Percentiles rank a stretch among this genome's conserved stretches.
These are phyloP conservation scores for Saccharomyces hybrid DNA, from an alignment of 1,139 yeast genomes.

Conservation along the genomic window DNA sequence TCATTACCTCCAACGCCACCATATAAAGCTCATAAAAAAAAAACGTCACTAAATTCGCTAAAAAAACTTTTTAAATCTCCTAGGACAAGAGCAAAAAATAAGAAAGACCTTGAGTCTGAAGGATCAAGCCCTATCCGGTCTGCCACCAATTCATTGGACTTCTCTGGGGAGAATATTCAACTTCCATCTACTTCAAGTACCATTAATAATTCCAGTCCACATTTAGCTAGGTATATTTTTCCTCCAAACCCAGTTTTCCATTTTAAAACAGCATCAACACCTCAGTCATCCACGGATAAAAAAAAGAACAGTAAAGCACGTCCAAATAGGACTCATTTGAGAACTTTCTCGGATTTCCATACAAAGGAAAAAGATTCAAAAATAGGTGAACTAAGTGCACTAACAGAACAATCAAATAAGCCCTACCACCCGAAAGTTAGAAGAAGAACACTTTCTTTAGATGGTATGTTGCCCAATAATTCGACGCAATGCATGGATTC, in stretches of 20 bases:
- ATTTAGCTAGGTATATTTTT: slow-evolving; percentile 8
- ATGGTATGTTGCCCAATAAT: background rate
- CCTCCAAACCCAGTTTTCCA: slow-evolving; percentile 12
- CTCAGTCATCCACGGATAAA: background rate
- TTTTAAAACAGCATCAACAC: slow-evolving; percentile 1
- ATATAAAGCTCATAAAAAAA: slow-evolving; percentile 24
- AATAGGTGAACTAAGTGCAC: background rate
- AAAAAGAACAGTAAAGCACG: slow-evolving; percentile 1
- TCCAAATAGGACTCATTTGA: slow-evolving; percentile 7
- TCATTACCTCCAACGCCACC: slow-evolving; percentile 10
- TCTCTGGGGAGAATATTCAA: slow-evolving; percentile 2
- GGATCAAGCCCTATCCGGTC: background rate
- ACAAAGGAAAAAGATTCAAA: background rate
- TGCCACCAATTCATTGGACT: background rate
- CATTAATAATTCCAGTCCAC: background rate
- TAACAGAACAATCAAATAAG: background rate
- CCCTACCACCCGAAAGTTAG: slow-evolving; percentile 4
- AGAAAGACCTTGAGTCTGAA: slow-evolving; percentile 3
- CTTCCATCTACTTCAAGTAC: slow-evolving; percentile 5
- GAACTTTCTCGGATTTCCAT: slow-evolving; percentile 10
- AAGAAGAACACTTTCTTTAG: background rate
- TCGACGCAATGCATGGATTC: background rate
- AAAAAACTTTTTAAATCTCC: slow-evolving; percentile 30
- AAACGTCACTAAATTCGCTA: slow-evolving; percentile 24
- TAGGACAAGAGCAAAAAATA: slow-evolving; percentile 5